Evolutionary conservation across 495 filamentous ascomycete genomes (phyloP).

Genomic region (Xylaria grammica): DNA sequence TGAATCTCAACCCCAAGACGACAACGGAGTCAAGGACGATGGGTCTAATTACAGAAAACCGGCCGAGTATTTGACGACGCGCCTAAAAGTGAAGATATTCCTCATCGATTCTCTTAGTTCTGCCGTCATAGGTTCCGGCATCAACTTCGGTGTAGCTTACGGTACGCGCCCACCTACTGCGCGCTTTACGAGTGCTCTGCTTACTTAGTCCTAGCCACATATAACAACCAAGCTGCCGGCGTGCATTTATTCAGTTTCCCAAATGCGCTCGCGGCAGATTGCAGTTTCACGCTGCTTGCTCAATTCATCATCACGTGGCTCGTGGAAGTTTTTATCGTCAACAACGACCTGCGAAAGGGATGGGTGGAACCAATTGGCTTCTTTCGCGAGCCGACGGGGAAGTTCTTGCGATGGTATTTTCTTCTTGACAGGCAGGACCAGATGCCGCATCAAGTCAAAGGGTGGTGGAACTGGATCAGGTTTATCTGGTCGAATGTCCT

Average conservation of each 20-base stretch:
- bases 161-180: not conserved
- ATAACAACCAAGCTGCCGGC: conserved; percentile 29
- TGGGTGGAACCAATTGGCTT: conserved; percentile 36
- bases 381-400: conserved; percentile 23
- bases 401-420: conserved; percentile 34
- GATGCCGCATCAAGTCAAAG: not conserved
- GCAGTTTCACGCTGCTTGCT: conserved; percentile 39
- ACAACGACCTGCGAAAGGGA: conserved; percentile 31
- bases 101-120: not conserved
- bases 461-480: not conserved
- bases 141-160: conserved; percentile 7
- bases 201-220: conserved; percentile 31
- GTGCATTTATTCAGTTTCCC: conserved; percentile 39
- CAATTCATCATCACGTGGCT: conserved; percentile 43
- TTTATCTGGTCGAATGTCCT: not conserved
- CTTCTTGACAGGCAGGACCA: conserved; percentile 31
- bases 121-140: not conserved
- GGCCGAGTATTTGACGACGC: too few relatives aligned
- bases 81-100: too few relatives aligned
- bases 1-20: too few relatives aligned
- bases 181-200: not conserved
- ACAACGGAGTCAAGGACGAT: too few relatives aligned
- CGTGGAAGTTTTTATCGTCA: conserved; percentile 34
- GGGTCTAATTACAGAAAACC: too few relatives aligned
- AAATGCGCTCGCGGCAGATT: conserved; percentile 41